These are phyloP conservation scores for Canavalia ensiformis DNA, from an alignment of 306 rosid species.

Conservation along the genomic window DNA sequence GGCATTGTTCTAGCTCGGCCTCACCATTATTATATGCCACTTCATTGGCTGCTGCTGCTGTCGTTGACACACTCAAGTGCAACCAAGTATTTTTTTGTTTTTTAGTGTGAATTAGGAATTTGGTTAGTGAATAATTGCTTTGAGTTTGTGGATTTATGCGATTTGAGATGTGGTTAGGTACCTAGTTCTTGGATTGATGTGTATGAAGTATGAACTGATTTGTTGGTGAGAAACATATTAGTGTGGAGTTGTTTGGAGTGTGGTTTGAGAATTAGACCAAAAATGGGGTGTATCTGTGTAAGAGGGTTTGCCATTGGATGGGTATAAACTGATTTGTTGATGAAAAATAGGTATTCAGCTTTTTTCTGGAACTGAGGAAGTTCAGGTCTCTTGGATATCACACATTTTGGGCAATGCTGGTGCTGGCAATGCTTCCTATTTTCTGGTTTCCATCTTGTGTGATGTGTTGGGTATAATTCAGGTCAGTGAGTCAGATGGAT, in stretches of 20 bases:
- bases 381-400: conserved; percentile 63
- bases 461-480: conserved; percentile 88
- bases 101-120: conserved; percentile 24
- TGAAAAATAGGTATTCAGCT: conserved; percentile 58
- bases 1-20: conserved; percentile 78
- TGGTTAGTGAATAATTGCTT: conserved; percentile 11
- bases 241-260: conserved; percentile 3
- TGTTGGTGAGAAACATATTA: conserved; percentile 39
- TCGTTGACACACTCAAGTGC: conserved; percentile 80
- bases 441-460: conserved; percentile 78
- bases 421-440: conserved; percentile 55
- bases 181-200: conserved; percentile 30
- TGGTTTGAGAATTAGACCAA: conserved; percentile 24
- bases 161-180: conserved; percentile 30
- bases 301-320: not conserved
- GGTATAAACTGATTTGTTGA: conserved; percentile 43
- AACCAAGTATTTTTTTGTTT: conserved; percentile 54
- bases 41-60: conserved; percentile 85
- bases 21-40: conserved; percentile 70
- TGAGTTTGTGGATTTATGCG: conserved; percentile 14
- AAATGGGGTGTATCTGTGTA: no score
- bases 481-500: conserved; percentile 94
- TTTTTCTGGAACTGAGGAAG: conserved; percentile 87
- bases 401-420: conserved; percentile 66
- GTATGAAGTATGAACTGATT: conserved; percentile 12